phyloP scores from a whole-genome alignment of 441 rosid genomes.

The Pelargonium cotyledonis region DNA sequence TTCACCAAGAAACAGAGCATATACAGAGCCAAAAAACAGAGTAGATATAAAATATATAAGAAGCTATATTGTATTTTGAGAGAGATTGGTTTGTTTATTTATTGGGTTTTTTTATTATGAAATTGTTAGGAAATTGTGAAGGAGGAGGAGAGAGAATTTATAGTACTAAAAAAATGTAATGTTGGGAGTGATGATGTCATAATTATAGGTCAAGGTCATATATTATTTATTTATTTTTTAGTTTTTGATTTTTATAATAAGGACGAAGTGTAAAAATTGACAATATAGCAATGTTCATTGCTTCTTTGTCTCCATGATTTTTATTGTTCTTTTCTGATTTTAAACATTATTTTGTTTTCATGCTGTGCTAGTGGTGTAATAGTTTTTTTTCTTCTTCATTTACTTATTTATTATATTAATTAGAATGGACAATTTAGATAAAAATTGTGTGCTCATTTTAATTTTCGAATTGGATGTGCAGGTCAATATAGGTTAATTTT shows the following conservation, averaged over 20 bases:
- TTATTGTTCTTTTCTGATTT: neutral
- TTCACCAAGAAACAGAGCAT: constrained; percentile 8
- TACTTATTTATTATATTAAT: too few species aligned
- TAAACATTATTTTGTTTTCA: too few species aligned
- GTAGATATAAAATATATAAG: constrained; percentile 22
- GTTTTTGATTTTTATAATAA: constrained; percentile 16
- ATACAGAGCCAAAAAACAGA: constrained; percentile 12
- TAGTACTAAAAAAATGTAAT: neutral
- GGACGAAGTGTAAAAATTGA: constrained; percentile 32
- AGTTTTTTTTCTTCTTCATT: too few species aligned
- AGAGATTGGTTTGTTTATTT: neutral
- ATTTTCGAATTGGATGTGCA: too few species aligned
- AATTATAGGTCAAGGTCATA: neutral
- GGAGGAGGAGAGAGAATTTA: neutral
- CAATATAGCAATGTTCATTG: constrained; percentile 16
- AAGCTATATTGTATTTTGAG: neutral
- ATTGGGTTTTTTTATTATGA: neutral
- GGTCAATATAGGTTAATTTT: too few species aligned
- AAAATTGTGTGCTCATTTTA: too few species aligned
- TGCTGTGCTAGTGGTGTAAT: too few species aligned
- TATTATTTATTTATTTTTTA: neutral
- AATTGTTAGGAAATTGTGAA: neutral
- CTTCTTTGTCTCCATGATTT: constrained; percentile 22
- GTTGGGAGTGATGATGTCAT: neutral
- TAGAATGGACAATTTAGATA: too few species aligned